Evolutionary conservation across 129 eudicot genomes (phyloP), one percentile per base, ranked within the genome.

Genomic region (Artemisia tridentata): DNA sequence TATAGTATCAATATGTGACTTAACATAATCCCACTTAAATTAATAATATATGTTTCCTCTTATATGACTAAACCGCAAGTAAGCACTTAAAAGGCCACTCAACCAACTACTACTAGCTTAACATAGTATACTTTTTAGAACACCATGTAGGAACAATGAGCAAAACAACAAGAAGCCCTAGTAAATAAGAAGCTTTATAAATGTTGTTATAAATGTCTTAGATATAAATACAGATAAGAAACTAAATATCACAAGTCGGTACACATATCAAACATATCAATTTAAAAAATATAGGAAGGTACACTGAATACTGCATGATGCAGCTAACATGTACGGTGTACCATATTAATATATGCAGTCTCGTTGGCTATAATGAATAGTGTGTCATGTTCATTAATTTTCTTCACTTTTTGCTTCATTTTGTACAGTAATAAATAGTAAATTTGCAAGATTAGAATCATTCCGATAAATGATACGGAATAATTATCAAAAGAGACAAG

Each of bases 351-450:
- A 38, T 38, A 38, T 52, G 73, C 23, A 67, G 34, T 8, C 72
- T 23, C 31, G 18, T 53, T 29, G 25, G 34, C 41, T 23, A 58
- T 58, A 18, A 58, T 7, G 25, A 29, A 23, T 38, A 38, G 10
- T 38, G 45, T 52, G 31, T 69, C 73, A 53, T 52, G 59, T 69
- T 69, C 65, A 55, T 11, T 13, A 17, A 31, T 16, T 60, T 56
- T 46, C 29, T 70, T 60, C 58, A 47, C 58, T 59, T 71, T 23
- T 38, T 0, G 23, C 23, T 45, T 69, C 8, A 27, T 19, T 11
- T 68, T 27, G 53, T 15, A 51, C 65, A 55, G 14, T 56, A 56
- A 55, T 46, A 70, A 55, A 38, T 38, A 38, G 45, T 38, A 38
- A 38, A 59, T 23, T 12, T 57, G 3, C 3, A 4, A 20, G 23